A percentile compares a stretch with the other conserved stretches of the same genome.
Conservation (phyloP, 1,139 yeast genomes). For the Suhomyces coccinellae region DNA sequence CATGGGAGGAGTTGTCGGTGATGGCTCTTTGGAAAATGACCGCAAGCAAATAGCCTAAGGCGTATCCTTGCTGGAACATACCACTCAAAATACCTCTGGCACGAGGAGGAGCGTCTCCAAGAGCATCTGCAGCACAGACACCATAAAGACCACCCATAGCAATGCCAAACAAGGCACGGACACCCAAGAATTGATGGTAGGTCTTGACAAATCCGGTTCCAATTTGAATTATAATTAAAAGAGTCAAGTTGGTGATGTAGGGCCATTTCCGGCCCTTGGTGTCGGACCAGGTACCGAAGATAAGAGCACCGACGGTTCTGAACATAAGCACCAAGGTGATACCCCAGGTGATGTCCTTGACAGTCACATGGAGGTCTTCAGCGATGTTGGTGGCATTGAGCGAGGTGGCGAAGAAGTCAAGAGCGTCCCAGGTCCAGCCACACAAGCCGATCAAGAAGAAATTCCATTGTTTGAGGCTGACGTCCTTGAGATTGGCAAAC, state of each 20-base stretch:
- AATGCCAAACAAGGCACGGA: constrained; percentile 43
- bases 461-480: constrained; percentile 37
- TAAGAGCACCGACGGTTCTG: constrained; percentile 43
- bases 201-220: constrained; percentile 45
- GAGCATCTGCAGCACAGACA: constrained; percentile 39
- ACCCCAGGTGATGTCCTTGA: constrained; percentile 42
- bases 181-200: constrained; percentile 38
- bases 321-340: constrained; percentile 48
- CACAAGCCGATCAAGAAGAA: constrained; percentile 27
- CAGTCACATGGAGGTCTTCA: constrained; percentile 25
- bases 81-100: constrained; percentile 46
- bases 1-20: constrained; percentile 32
- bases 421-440: constrained; percentile 49
- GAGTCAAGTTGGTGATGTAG: constrained; percentile 30
- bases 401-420: constrained; percentile 42
- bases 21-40: constrained; percentile 45
- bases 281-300: constrained; percentile 42
- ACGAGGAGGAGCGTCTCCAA: constrained; percentile 37
- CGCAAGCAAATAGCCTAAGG: constrained; percentile 44
- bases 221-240: constrained; percentile 37
- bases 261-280: constrained; percentile 42
- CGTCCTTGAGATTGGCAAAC: constrained; percentile 29
- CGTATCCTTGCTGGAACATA: constrained; percentile 45
- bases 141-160: constrained; percentile 49
- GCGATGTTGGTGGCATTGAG: constrained; percentile 36